Conservation (phyloP, 179 eudicot species). For the Beta lomatogona region DNA sequence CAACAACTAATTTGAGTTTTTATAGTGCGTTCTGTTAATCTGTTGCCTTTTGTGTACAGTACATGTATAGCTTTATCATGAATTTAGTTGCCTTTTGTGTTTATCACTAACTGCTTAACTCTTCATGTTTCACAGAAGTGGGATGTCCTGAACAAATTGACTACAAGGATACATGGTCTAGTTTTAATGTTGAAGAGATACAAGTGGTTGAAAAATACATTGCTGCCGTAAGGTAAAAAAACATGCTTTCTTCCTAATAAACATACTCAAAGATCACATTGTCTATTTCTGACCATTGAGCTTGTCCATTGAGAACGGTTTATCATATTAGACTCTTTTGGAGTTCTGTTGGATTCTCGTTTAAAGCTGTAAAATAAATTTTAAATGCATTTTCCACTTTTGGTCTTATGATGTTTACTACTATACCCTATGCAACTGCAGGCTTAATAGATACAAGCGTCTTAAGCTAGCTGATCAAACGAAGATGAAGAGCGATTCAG, state of each 20-base stretch:
- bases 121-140: slow-evolving; percentile 41
- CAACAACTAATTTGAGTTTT: background rate
- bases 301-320: background rate
- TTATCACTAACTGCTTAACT: background rate
- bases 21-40: background rate
- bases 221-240: slow-evolving; percentile 47
- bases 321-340: background rate
- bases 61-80: background rate
- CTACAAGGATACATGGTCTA: slow-evolving; percentile 66
- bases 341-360: background rate
- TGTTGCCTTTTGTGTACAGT: background rate
- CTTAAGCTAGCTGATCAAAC: slow-evolving; percentile 22
- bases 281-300: background rate
- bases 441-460: slow-evolving; percentile 23
- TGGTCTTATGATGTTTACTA: background rate
- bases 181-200: slow-evolving; percentile 52
- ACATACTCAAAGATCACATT: background rate
- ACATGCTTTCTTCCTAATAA: background rate
- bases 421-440: slow-evolving; percentile 1
- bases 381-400: background rate
- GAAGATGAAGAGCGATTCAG: slow-evolving; percentile 14
- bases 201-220: slow-evolving; percentile 51
- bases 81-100: background rate
- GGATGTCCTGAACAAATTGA: slow-evolving; percentile 43
- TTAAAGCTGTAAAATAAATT: background rate